Conservation (phyloP, 1,284 basidiomycete genomes). For the Sporisorium graminicola region DNA sequence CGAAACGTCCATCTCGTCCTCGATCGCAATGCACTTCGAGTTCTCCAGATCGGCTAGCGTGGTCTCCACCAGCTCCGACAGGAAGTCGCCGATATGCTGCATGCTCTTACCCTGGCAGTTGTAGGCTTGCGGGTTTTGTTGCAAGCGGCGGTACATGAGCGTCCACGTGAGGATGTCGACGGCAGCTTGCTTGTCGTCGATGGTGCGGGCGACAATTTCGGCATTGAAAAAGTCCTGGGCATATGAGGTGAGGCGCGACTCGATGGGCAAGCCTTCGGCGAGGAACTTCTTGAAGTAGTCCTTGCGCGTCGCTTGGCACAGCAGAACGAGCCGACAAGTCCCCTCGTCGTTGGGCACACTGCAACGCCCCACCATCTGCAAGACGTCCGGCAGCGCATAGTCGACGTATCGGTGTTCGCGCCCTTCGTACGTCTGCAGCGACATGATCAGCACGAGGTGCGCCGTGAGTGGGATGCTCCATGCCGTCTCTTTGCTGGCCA, state of each 20-base stretch:
- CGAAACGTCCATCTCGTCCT: constrained; percentile 74
- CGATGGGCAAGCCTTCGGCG: constrained; percentile 95
- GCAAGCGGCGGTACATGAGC: constrained; percentile 95
- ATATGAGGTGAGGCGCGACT: constrained; percentile 74
- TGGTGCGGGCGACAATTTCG: constrained; percentile 97
- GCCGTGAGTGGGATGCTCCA: constrained; percentile 93
- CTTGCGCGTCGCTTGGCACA: constrained; percentile 94
- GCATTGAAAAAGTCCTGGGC: constrained; percentile 98
- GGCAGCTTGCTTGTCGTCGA: constrained; percentile 75
- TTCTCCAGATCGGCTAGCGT: constrained; percentile 90
- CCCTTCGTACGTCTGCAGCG: constrained; percentile 89
- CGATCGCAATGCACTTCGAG: constrained; percentile 94
- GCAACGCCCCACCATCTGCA: constrained; percentile 98
- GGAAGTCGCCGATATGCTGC: constrained; percentile 66
- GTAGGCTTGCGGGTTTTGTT: constrained; percentile 78
- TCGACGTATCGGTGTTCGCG: constrained; percentile 83
- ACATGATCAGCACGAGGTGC: constrained; percentile 99
- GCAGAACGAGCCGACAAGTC: constrained; percentile 89
- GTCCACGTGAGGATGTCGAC: constrained; percentile 91
- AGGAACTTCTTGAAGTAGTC: constrained; percentile 99
- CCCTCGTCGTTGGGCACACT: constrained; percentile 78
- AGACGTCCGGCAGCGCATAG: constrained; percentile 95
- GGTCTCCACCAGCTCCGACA: constrained; percentile 94
- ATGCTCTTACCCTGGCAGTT: constrained; percentile 65
- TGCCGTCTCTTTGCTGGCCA: constrained; percentile 94